Evolutionary conservation across 2,329 filamentous ascomycete genomes (phyloP).

Genomic region (Epichloe brachyelytri): DNA sequence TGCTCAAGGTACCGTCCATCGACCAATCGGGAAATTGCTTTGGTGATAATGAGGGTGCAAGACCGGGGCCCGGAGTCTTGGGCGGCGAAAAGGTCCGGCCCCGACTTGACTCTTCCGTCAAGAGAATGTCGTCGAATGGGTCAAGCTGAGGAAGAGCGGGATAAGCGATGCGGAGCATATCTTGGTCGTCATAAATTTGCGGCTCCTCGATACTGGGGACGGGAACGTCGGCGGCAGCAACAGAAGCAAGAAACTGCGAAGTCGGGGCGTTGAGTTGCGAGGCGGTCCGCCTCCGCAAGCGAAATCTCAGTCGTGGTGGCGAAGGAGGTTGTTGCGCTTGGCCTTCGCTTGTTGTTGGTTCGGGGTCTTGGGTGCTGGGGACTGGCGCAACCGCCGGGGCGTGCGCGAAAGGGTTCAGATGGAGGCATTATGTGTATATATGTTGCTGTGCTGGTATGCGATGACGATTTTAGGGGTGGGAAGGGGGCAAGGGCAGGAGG

Average conservation of each 20-base stretch:
- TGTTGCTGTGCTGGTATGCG: slow-evolving; percentile 13
- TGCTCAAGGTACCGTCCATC: slow-evolving; percentile 41
- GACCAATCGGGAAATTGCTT: slow-evolving; percentile 46
- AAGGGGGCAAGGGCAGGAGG: neutral
- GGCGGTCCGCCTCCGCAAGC: slow-evolving; percentile 41
- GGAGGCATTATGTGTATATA: slow-evolving; percentile 27
- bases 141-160: slow-evolving; percentile 21
- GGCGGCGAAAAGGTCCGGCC: slow-evolving; percentile 38
- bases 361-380: slow-evolving; percentile 34
- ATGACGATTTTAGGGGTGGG: neutral
- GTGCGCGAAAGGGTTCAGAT: slow-evolving; percentile 31
- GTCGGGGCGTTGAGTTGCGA: slow-evolving; percentile 43
- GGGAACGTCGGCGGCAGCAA: slow-evolving; percentile 50
- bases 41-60: slow-evolving; percentile 29
- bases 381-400: slow-evolving; percentile 29
- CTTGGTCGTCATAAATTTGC: slow-evolving; percentile 27
- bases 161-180: slow-evolving; percentile 27
- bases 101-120: slow-evolving; percentile 19
- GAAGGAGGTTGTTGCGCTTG: slow-evolving; percentile 32
- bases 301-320: slow-evolving; percentile 39
- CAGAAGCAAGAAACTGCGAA: slow-evolving; percentile 53
- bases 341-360: slow-evolving; percentile 27
- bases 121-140: slow-evolving; percentile 19
- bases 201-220: slow-evolving; percentile 52
- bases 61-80: slow-evolving; percentile 43